Percentiles rank a stretch among this genome's conserved stretches.
These are phyloP conservation scores for Neodidymelliopsis sp. DNA, from an alignment of 2,329 filamentous ascomycete species.

Conservation along the genomic window DNA sequence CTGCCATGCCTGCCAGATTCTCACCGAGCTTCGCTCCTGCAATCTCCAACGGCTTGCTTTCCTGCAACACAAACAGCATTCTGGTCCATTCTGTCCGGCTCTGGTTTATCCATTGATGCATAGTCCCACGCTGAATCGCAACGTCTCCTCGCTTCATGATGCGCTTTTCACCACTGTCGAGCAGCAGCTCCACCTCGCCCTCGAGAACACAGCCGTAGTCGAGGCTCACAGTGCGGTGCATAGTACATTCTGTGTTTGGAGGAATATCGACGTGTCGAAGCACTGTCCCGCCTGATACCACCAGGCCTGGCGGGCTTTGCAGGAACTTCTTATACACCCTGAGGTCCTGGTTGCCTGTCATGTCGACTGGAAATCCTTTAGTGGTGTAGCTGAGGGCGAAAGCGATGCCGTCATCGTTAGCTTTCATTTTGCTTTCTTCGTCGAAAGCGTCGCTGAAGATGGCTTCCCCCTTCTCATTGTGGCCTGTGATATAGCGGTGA, in stretches of 20 bases:
- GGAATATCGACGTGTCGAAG: conserved; percentile 53
- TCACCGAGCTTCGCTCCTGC: conserved; percentile 44
- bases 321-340: conserved; percentile 55
- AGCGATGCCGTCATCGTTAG: conserved; percentile 54
- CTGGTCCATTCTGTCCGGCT: conserved; percentile 44
- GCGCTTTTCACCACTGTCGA: conserved; percentile 50
- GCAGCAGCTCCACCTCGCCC: conserved; percentile 48
- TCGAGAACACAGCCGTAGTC: conserved; percentile 52
- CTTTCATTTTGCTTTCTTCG: conserved; percentile 47
- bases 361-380: conserved; percentile 55
- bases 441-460: conserved; percentile 47
- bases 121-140: conserved; percentile 50
- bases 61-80: conserved; percentile 50
- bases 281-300: conserved; percentile 57
- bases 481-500: conserved; percentile 48
- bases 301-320: conserved; percentile 57
- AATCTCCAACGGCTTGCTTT: conserved; percentile 44
- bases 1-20: conserved; percentile 46
- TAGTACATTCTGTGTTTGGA: conserved; percentile 45
- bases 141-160: conserved; percentile 49
- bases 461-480: conserved; percentile 46
- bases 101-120: conserved; percentile 51
- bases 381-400: conserved; percentile 62
- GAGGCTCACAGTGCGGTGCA: conserved; percentile 52
- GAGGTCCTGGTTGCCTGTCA: conserved; percentile 57